Conservation (phyloP, 75 land plant species). For the Selaginella tamariscina region DNA sequence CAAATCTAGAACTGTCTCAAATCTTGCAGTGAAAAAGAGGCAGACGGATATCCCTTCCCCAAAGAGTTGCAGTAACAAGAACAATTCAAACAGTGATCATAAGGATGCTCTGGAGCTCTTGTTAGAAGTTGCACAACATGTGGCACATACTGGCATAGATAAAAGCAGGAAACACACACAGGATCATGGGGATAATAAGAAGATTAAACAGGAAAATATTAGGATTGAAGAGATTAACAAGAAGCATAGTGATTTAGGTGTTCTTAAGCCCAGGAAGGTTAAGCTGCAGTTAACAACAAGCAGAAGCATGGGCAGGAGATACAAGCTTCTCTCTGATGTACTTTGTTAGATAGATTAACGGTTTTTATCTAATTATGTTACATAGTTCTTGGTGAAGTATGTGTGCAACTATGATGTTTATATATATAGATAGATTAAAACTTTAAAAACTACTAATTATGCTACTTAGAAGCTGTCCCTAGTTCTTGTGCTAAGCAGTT, state of each 20-base stretch:
- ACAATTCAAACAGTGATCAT: not conserved
- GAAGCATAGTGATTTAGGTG: too few relatives aligned
- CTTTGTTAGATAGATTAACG: not conserved
- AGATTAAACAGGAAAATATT: too few relatives aligned
- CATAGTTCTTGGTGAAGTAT: too few relatives aligned
- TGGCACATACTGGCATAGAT: not conserved
- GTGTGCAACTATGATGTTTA: too few relatives aligned
- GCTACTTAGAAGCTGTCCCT: too few relatives aligned
- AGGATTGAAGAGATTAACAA: too few relatives aligned
- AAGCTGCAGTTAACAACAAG: not conserved
- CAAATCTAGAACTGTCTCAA: not conserved
- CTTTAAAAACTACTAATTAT: too few relatives aligned
- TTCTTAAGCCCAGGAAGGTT: not conserved
- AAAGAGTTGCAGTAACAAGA: not conserved
- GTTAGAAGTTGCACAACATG: not conserved
- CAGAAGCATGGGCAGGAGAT: not conserved
- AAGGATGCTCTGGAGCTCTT: not conserved
- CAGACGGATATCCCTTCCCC: not conserved
- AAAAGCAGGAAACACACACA: too few relatives aligned
- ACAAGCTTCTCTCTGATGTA: not conserved
- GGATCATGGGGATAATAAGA: too few relatives aligned
- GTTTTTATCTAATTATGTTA: too few relatives aligned
- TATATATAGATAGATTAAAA: too few relatives aligned
- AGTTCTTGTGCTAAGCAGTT: too few relatives aligned
- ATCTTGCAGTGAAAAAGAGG: not conserved